These are phyloP conservation scores for Leptomonas seymouri DNA, from an alignment of 208 protist genomes.

Conservation along the genomic window DNA sequence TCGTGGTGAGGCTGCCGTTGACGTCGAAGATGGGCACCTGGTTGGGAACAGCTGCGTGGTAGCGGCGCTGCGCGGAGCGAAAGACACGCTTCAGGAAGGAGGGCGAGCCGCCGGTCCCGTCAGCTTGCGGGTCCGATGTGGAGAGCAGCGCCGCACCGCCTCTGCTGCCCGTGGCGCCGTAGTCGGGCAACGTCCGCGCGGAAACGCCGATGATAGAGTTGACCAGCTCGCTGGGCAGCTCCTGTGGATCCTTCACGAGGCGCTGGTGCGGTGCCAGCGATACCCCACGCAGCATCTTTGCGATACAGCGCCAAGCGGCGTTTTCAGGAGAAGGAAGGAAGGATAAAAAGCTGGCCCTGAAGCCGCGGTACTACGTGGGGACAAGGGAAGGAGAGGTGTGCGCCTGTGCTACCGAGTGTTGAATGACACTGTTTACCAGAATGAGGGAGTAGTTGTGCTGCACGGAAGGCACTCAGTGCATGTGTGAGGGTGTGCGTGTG, in stretches of 20 bases:
- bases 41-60: not conserved
- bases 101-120: not conserved
- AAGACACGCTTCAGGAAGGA: slow-evolving; percentile 15
- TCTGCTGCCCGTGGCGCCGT: slow-evolving; percentile 19
- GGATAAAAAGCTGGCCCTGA: not conserved
- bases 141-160: slow-evolving; percentile 8
- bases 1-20: slow-evolving; percentile 58
- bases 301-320: not conserved
- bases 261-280: slow-evolving; percentile 43
- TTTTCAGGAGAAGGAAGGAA: not conserved
- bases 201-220: slow-evolving; percentile 25
- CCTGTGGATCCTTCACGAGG: slow-evolving; percentile 20
- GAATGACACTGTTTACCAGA: too few relatives aligned
- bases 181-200: slow-evolving; percentile 9
- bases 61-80: slow-evolving; percentile 10
- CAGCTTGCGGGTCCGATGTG: slow-evolving; percentile 3
- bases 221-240: slow-evolving; percentile 43
- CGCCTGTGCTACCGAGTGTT: too few relatives aligned
- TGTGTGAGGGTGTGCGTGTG: too few relatives aligned
- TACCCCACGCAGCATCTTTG: slow-evolving; percentile 45
- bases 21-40: slow-evolving; percentile 74
- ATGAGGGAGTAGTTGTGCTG: too few relatives aligned
- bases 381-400: too few relatives aligned
- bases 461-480: too few relatives aligned
- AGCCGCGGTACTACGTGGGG: too few relatives aligned